Evolutionary conservation across 352 stramenopile species (phyloP).

Genomic region (Thraustochytrium striatum): DNA sequence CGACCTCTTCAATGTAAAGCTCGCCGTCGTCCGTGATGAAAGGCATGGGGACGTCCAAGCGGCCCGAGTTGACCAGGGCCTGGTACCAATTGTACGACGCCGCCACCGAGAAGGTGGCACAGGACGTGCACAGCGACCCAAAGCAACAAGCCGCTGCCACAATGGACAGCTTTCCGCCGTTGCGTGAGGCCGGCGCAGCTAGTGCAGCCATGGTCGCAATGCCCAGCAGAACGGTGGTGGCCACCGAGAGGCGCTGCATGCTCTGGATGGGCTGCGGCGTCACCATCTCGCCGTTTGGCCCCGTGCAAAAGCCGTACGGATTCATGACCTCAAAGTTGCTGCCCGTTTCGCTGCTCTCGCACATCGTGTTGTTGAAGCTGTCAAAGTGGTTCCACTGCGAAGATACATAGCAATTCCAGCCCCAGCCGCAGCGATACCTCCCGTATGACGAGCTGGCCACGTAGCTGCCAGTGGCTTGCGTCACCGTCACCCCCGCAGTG

Average conservation of each 20-base stretch:
- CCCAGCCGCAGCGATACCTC: not conserved
- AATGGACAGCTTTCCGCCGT: too few species aligned
- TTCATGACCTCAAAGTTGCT: not conserved
- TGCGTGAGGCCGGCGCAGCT: too few species aligned
- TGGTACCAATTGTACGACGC: conserved; percentile 14
- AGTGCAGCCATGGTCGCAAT: too few species aligned
- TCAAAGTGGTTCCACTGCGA: conserved; percentile 33
- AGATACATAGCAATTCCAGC: conserved; percentile 3
- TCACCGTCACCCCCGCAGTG: not conserved
- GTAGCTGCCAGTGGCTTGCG: not conserved
- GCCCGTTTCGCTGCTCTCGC: too few species aligned
- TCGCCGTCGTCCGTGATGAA: not conserved
- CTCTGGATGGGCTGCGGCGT: not conserved
- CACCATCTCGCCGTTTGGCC: not conserved
- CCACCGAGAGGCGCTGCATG: not conserved
- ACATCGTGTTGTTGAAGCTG: conserved; percentile 33
- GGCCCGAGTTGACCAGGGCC: not conserved
- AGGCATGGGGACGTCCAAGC: not conserved
- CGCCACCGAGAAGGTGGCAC: conserved; percentile 18
- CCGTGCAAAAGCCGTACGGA: conserved; percentile 28
- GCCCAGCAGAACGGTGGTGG: conserved; percentile 10
- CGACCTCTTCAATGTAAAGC: not conserved
- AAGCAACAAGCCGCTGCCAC: conserved; percentile 7
- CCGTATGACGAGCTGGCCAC: conserved; percentile 2
- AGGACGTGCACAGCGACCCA: conserved; percentile 1